phyloP scores from a whole-genome alignment of 768 basidiomycete genomes.

The Boletus subparvulus region DNA sequence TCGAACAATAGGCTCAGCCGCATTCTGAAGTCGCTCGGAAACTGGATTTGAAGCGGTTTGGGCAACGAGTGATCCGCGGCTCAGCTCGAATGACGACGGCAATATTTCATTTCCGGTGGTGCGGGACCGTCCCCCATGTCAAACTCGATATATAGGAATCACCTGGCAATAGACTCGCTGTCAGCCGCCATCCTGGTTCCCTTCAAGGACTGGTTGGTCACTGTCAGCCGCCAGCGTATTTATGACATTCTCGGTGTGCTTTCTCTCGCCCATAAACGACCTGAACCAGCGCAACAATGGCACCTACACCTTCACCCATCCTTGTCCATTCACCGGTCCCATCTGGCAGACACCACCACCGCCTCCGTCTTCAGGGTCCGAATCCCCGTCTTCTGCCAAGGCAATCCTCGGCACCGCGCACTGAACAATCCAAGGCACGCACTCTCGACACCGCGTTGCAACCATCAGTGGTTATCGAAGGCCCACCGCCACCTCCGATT shows the following conservation, averaged over 20 bases:
- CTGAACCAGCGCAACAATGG: conserved; percentile 17
- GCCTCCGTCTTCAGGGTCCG: conserved; percentile 16
- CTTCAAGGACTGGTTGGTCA: conserved; percentile 1
- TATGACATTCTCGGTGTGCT: conserved; percentile 16
- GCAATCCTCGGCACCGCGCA: not conserved
- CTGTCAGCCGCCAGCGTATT: conserved; percentile 28
- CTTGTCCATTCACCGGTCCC: not conserved
- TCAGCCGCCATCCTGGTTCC: conserved; percentile 20
- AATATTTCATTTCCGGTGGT: not conserved
- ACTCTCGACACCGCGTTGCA: not conserved
- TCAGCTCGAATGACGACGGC: not conserved
- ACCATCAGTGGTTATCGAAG: conserved; percentile 9
- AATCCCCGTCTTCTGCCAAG: conserved; percentile 1
- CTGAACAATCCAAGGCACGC: conserved; percentile 7
- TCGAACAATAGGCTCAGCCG: not conserved
- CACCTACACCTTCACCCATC: conserved; percentile 16
- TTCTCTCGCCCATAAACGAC: not conserved
- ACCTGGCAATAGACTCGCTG: not conserved
- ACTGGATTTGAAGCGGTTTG: too few relatives aligned
- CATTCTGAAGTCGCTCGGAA: not conserved
- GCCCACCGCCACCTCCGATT: not conserved
- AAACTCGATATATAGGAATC: not conserved
- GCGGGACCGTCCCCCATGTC: not conserved
- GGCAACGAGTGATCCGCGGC: not conserved
- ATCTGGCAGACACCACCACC: conserved; percentile 9